Base-by-base conservation (phyloP, 495 filamentous ascomycete genomes). In the Endocarpon pusillum region DNA sequence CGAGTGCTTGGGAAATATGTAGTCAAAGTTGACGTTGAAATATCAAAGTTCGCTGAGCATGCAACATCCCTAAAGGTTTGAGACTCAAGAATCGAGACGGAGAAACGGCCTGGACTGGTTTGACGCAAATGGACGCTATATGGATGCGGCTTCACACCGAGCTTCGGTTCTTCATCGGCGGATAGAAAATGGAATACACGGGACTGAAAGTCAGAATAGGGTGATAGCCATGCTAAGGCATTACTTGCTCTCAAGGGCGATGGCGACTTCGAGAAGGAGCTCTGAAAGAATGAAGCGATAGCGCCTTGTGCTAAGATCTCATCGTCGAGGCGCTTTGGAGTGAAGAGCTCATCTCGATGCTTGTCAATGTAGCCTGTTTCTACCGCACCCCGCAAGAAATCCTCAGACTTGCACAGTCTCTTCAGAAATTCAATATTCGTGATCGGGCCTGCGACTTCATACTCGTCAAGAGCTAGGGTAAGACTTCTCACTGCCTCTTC, bases 351-450 rank as follows among this genome's bases (percentile, higher is more conserved):
- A 11, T 73, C 67, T 34, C 65, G 69, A 52, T 91, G 75, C 47
- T 91, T 93, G 26, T 78, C 73, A 42, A 97, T 96, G 50, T 89
- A 99, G 3, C 89, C 89, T 0, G 89, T 96, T 49, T 99, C 91
- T 4, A 97, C 84, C 8, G 85, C 73, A 8, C 86, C 89, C 14
- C 73, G 67, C 42, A 92, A 69, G 44, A 96, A 97, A 25, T 73
- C 79, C 6, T 72, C 65, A 45, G 78, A 84, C 20, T 65, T 64
- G 51, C 84, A 91, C 19, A 94, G 59, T 4, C 68, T 65, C 58
- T 96, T 99, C 24, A 99, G 44, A 48, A 96, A 96, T 52, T 94
- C 91, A 28, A 99, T 87, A 49, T 99, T 99, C 4, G 89, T 97
- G 46, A 78, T 75, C 11, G 86, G 70, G 1, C 89, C 89, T 1